Evolutionary conservation across 208 protist species (phyloP).

Genomic region (Leishmania martiniquensis): DNA sequence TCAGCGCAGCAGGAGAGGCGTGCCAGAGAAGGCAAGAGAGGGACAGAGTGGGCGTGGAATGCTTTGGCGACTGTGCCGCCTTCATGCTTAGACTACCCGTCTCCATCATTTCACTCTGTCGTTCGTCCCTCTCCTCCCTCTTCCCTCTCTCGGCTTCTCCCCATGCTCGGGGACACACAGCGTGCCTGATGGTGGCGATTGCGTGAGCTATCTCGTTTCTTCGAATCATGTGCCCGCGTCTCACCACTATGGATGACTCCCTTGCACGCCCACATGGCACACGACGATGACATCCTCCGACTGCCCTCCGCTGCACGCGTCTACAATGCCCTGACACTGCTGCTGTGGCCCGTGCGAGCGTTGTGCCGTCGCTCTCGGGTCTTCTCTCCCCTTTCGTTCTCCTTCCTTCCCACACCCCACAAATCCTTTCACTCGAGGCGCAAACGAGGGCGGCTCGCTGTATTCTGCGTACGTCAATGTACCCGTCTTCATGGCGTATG

Average conservation of each 20-base stretch:
- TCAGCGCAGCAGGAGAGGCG: not conserved
- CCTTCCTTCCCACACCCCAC: not conserved
- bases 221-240: not conserved
- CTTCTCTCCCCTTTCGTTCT: conserved; percentile 7
- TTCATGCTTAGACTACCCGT: not conserved
- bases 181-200: not conserved
- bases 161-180: not conserved
- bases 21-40: not conserved
- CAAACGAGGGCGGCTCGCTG: not conserved
- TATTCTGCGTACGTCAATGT: not conserved
- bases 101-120: not conserved
- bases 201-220: not conserved
- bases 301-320: not conserved
- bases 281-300: not conserved
- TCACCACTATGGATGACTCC: not conserved
- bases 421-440: not conserved
- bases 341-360: not conserved
- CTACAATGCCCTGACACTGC: not conserved
- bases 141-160: conserved; percentile 6
- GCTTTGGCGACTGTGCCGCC: not conserved
- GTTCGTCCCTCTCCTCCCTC: not conserved
- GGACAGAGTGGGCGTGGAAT: not conserved
- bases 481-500: not conserved
- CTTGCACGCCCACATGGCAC: not conserved
- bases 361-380: not conserved